Evolutionary conservation across 306 rosid genomes (phyloP).

Genomic region (Corylus americana): DNA sequence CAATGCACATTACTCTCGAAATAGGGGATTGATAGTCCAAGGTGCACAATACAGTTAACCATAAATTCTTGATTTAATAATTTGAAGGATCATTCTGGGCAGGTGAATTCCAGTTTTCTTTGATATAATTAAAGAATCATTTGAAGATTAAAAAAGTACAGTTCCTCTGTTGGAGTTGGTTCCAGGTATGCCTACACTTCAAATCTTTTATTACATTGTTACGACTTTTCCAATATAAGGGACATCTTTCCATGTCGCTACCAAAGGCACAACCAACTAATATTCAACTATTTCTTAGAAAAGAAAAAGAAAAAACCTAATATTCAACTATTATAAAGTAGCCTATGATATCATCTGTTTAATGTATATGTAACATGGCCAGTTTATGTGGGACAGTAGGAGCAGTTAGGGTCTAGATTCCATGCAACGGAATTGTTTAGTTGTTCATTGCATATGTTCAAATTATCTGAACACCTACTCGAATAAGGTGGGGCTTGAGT

Average conservation of each 20-base stretch:
- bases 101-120: neutral
- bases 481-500: too few species aligned
- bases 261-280: neutral
- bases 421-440: too few species aligned
- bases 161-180: neutral
- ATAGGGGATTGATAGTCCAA: too few species aligned
- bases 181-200: neutral
- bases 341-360: neutral
- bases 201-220: neutral
- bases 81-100: neutral
- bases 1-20: too few species aligned
- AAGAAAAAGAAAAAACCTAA: neutral
- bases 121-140: neutral
- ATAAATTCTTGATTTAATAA: too few species aligned
- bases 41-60: too few species aligned
- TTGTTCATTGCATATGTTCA: too few species aligned
- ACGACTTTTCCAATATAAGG: neutral
- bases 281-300: neutral
- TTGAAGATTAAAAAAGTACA: neutral
- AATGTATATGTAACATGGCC: neutral
- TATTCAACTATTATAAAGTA: neutral
- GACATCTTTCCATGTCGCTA: neutral
- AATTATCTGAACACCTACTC: too few species aligned
- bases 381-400: neutral
- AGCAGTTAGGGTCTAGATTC: neutral